Percentiles rank a stretch among this genome's conserved stretches.
Conservation (phyloP, 2,329 filamentous ascomycete species). For the Verticillium longisporum region DNA sequence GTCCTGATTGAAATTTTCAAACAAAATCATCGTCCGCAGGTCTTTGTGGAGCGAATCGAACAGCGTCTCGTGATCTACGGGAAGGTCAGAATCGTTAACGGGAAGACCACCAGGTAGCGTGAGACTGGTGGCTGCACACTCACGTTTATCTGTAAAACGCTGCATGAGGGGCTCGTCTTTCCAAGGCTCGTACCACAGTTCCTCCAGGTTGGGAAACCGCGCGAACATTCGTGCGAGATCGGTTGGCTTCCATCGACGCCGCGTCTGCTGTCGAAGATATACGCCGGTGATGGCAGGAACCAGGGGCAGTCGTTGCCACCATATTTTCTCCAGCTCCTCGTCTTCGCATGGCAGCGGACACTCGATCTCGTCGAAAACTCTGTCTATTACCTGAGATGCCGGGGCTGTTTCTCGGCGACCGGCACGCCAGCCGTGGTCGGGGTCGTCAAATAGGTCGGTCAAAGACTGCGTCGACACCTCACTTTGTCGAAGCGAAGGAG, state of each 20-base stretch:
- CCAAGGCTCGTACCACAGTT: constrained; percentile 23
- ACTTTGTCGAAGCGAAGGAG: background rate
- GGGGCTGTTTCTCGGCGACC: constrained; percentile 11
- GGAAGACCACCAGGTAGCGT: too few relatives aligned
- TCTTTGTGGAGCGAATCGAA: too few relatives aligned
- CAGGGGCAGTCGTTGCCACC: constrained; percentile 25
- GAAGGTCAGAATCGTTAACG: too few relatives aligned
- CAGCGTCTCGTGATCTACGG: too few relatives aligned
- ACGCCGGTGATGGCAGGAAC: constrained; percentile 23
- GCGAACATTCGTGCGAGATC: constrained; percentile 24
- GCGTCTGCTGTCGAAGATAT: constrained; percentile 29
- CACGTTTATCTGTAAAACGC: too few relatives aligned
- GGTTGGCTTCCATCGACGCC: constrained; percentile 24
- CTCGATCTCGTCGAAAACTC: constrained; percentile 21
- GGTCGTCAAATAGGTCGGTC: constrained; percentile 9
- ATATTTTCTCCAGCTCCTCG: constrained; percentile 18
- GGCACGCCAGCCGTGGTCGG: constrained; percentile 20
- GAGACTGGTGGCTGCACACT: too few relatives aligned
- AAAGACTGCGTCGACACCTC: too few relatives aligned
- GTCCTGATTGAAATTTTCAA: too few relatives aligned
- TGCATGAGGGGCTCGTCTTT: too few relatives aligned
- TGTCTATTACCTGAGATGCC: constrained; percentile 7
- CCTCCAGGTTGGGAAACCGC: constrained; percentile 25
- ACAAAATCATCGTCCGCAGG: too few relatives aligned
- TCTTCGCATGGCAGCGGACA: constrained; percentile 18